A percentile compares a stretch with the other conserved stretches of the same genome.
Evolutionary conservation across 2,329 filamentous ascomycete species (phyloP).

Genomic region (Sordariomycetes sp.): DNA sequence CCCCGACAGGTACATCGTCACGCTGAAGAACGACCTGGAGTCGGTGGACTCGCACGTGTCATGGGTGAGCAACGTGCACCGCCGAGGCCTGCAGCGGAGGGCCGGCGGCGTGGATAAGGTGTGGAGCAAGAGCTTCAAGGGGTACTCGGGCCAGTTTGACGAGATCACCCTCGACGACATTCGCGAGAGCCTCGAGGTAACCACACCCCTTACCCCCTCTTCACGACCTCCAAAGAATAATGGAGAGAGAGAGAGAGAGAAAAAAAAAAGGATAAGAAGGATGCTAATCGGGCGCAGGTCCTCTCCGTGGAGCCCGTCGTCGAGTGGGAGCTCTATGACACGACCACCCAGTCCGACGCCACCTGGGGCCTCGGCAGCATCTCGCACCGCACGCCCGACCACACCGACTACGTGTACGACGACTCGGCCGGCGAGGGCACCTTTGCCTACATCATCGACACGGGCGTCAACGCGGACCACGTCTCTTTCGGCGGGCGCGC

Average conservation of each 20-base stretch:
- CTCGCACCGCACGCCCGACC: constrained; percentile 9
- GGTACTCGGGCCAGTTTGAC: constrained; percentile 9
- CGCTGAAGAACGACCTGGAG: constrained; percentile 24
- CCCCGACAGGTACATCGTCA: constrained; percentile 33
- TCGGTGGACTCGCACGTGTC: constrained; percentile 21
- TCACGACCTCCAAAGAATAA: too few relatives aligned
- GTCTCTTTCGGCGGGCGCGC: constrained; percentile 18
- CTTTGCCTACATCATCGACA: constrained; percentile 29
- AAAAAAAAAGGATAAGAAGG: neutral
- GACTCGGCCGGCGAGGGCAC: constrained; percentile 20
- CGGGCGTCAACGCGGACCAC: constrained; percentile 19
- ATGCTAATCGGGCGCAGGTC: neutral
- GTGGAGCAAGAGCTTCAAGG: constrained; percentile 6
- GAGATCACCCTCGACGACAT: constrained; percentile 12
- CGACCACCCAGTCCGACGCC: constrained; percentile 16
- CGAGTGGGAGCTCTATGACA: neutral
- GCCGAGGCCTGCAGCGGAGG: constrained; percentile 18
- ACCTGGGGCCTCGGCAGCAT: constrained; percentile 12
- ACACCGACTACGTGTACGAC: constrained; percentile 20
- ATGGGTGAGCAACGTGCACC: constrained; percentile 20
- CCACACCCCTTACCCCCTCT: too few relatives aligned
- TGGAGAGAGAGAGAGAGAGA: too few relatives aligned
- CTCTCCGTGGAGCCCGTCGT: neutral
- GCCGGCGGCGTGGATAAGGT: neutral
- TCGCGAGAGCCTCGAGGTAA: constrained; percentile 25